Base-by-base conservation (phyloP, 2,329 filamentous ascomycete species). In the Fusarium longipes region DNA sequence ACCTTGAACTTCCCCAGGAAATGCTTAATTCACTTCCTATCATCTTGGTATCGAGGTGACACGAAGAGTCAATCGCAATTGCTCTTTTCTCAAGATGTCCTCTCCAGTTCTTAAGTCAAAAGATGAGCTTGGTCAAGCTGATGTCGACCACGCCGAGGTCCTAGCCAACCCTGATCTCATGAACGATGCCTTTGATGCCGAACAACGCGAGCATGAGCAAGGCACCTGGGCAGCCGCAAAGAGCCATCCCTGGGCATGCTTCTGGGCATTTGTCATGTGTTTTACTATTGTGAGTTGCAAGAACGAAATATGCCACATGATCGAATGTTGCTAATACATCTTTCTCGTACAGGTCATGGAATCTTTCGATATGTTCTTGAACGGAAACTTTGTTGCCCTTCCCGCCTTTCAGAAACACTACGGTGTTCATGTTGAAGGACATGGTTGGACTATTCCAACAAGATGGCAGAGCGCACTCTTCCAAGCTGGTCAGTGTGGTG, bases 181-280 rank as follows among this genome's bases (percentile, higher is more conserved):
- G 72, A 63, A 56, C 10, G 70, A 61, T 64, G 71, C 71, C 1
- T 65, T 73, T 1, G 70, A 72, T 30, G 71, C 68, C 12, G 82
- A 83, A 75, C 80, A 80, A 47, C 70, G 68, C 30, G 82, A 83
- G 71, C 79, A 81, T 65, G 65, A 80, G 27, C 77, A 79, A 76
- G 73, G 76, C 1, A 70, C 79, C 7, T 77, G 79, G 74, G 70
- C 74, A 35, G 78, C 80, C 0, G 75, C 74, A n/a, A 77, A 78
- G 65, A 71, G 59, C 1, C 78, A 83, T 43, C 82, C 82, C 10
- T 79, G 77, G 79, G 82, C 82, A 48, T 79, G 78, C 25, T 74
- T 82, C n/a, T 84, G 82, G 81, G 82, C 80, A 0, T 83, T 83
- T 50, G 73, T 76, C 57, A 83, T 83, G 80, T 83, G 79, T 45